Conservation (phyloP, 331 rosid genomes). For the Rosa hybrid region DNA sequence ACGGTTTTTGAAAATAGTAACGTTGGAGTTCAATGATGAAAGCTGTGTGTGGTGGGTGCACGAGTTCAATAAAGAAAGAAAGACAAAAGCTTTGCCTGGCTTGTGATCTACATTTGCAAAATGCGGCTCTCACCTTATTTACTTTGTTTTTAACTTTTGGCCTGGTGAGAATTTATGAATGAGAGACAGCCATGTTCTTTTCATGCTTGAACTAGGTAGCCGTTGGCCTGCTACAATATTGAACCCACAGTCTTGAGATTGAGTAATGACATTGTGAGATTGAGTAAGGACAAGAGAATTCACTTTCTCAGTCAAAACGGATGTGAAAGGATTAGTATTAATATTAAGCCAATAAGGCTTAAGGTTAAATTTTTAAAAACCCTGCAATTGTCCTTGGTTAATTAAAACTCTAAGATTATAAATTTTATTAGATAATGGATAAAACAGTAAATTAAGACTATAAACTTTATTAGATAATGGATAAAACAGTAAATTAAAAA, state of each 20-base stretch:
- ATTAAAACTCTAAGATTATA: too few relatives aligned
- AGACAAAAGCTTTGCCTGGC: neutral
- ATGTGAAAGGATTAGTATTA: too few relatives aligned
- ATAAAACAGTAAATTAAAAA: too few relatives aligned
- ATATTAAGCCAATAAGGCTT: too few relatives aligned
- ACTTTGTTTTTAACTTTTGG: neutral
- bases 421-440: too few relatives aligned
- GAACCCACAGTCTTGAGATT: neutral
- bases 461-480: too few relatives aligned
- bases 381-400: too few relatives aligned
- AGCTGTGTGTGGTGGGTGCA: conserved; percentile 25
- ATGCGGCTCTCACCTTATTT: neutral
- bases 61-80: neutral
- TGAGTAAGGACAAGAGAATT: too few relatives aligned
- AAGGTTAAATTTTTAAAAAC: too few relatives aligned
- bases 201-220: neutral
- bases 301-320: too few relatives aligned
- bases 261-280: neutral
- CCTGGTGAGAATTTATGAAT: neutral
- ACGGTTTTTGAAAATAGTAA: conserved; percentile 18
- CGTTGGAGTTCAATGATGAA: conserved; percentile 23
- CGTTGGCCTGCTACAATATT: conserved; percentile 1
- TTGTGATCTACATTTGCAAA: neutral
- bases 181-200: neutral
- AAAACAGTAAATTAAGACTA: too few relatives aligned